These are phyloP conservation scores for Penicillium occitanis DNA, from an alignment of 2,329 filamentous ascomycete species.

Conservation along the genomic window DNA sequence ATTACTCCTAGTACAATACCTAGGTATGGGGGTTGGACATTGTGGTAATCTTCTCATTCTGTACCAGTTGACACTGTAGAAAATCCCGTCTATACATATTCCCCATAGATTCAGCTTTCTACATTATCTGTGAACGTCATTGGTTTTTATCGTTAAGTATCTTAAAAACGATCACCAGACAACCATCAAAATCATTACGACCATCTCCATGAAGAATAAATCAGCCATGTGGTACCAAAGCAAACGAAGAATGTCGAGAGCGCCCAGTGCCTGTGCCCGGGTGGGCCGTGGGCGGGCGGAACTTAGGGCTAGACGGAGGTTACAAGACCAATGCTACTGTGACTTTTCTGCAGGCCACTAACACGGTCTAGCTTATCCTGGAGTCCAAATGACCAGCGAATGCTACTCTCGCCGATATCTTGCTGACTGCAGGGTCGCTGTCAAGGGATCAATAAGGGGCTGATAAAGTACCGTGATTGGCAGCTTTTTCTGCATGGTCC, in stretches of 20 bases:
- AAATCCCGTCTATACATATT: too few species aligned
- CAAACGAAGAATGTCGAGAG: background rate
- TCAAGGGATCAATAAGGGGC: slow-evolving; percentile 5
- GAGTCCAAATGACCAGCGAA: background rate
- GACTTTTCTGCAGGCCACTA: slow-evolving; percentile 14
- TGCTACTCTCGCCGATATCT: slow-evolving; percentile 4
- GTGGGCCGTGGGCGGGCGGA: slow-evolving; percentile 12
- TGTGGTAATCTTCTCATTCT: too few species aligned
- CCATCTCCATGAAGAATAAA: too few species aligned
- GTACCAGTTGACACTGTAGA: too few species aligned
- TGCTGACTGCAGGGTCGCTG: background rate
- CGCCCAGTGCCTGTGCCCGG: background rate
- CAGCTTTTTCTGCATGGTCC: background rate
- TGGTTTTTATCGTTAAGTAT: too few species aligned
- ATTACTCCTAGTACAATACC: too few species aligned
- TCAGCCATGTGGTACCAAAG: too few species aligned
- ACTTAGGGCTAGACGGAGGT: slow-evolving; percentile 19
- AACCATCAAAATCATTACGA: too few species aligned
- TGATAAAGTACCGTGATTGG: background rate
- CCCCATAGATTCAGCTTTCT: too few species aligned
- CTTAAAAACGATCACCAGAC: too few species aligned
- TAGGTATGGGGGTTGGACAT: too few species aligned
- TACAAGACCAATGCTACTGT: slow-evolving; percentile 20
- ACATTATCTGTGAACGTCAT: too few species aligned
- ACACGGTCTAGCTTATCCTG: background rate